These are phyloP conservation scores for Blastocystis sp. DNA, from an alignment of 352 stramenopile species.

Conservation along the genomic window DNA sequence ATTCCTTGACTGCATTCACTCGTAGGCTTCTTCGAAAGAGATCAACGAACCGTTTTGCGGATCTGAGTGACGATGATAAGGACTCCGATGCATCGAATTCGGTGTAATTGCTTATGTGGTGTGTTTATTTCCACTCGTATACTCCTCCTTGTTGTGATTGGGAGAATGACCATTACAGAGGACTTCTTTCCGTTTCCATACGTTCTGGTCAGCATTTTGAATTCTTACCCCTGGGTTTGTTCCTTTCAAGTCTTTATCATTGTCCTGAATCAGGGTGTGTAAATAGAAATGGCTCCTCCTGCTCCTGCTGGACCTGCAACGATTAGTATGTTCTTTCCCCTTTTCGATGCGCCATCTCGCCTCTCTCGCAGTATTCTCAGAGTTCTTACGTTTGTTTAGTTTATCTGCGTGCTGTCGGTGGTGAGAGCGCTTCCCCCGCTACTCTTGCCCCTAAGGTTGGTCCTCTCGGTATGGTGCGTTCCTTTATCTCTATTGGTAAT, in stretches of 20 bases:
- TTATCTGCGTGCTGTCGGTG: conserved; percentile 91
- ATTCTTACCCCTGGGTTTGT: neutral
- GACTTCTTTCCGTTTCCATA: neutral
- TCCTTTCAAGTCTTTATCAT: conserved; percentile 8
- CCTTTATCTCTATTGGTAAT: conserved; percentile 97
- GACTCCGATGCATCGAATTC: no score
- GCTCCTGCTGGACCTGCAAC: conserved; percentile 68
- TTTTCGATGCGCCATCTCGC: neutral
- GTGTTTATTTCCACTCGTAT: neutral
- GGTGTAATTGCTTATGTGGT: neutral
- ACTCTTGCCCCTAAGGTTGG: conserved; percentile 98
- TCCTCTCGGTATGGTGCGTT: conserved; percentile 95
- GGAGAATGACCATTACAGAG: neutral
- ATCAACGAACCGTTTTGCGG: conserved; percentile 39
- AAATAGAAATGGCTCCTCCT: conserved; percentile 84
- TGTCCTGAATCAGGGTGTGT: conserved; percentile 94
- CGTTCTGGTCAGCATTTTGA: neutral
- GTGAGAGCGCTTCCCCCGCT: conserved; percentile 95
- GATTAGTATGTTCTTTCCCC: conserved; percentile 72
- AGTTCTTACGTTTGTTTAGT: conserved; percentile 75
- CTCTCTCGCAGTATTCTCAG: neutral
- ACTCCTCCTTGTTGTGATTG: neutral
- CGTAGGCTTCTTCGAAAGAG: neutral
- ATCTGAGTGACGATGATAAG: conserved; percentile 37
- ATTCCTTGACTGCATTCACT: neutral